These are phyloP conservation scores for Candolleomyces efflorescens DNA, from an alignment of 768 basidiomycete genomes.

Conservation along the genomic window DNA sequence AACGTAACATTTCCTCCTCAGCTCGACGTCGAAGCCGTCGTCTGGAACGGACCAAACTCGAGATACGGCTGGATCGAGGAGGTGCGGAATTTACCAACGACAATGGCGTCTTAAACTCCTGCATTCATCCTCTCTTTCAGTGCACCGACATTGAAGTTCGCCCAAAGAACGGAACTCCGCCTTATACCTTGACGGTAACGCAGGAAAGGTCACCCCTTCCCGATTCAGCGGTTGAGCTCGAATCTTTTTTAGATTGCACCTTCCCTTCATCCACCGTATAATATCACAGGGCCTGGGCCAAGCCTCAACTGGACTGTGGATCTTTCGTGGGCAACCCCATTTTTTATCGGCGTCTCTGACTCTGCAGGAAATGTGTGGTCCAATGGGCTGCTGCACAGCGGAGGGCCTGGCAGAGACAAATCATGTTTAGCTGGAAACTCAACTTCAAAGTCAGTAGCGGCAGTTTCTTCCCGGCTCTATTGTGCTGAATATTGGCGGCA, in stretches of 20 bases:
- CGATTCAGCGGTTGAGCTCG: background rate
- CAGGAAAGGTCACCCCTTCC: background rate
- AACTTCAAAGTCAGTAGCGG: background rate
- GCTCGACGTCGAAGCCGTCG: slow-evolving; percentile 40
- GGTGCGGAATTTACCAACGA: slow-evolving; percentile 24
- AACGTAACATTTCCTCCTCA: slow-evolving; percentile 46
- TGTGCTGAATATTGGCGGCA: background rate
- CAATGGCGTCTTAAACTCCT: background rate
- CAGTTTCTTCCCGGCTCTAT: background rate
- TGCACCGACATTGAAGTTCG: slow-evolving; percentile 54
- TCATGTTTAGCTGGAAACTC: slow-evolving; percentile 35
- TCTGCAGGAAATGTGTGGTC: slow-evolving; percentile 48
- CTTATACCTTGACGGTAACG: slow-evolving; percentile 52
- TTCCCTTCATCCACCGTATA: slow-evolving; percentile 57
- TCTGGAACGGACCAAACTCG: slow-evolving; percentile 46
- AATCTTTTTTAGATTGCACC: slow-evolving; percentile 45
- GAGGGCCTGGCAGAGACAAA: slow-evolving; percentile 33
- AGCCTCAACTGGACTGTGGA: slow-evolving; percentile 59
- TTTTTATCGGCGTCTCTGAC: slow-evolving; percentile 54
- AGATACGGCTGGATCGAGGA: slow-evolving; percentile 58
- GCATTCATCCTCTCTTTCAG: slow-evolving; percentile 20
- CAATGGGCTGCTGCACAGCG: slow-evolving; percentile 55
- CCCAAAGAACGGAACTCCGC: slow-evolving; percentile 55
- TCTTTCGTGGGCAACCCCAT: slow-evolving; percentile 47
- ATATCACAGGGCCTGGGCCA: slow-evolving; percentile 41